These are phyloP conservation scores for Myxozyma geophila DNA, from an alignment of 805 yeast species.

Conservation along the genomic window DNA sequence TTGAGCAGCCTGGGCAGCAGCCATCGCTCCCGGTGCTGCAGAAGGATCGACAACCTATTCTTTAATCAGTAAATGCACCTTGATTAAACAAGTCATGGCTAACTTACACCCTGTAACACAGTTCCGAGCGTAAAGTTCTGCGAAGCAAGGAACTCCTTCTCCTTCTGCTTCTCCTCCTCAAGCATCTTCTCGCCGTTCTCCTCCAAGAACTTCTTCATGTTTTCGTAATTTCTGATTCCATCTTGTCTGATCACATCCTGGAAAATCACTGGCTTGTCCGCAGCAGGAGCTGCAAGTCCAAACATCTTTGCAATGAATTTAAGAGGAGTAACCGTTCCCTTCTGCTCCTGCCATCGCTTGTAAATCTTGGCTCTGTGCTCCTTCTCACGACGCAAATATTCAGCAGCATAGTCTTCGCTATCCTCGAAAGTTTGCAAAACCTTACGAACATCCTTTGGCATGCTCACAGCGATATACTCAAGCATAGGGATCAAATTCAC, in stretches of 20 bases:
- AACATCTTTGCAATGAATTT: slow-evolving; percentile 35
- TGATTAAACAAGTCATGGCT: not conserved
- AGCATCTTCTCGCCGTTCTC: slow-evolving; percentile 68
- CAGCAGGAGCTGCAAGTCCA: slow-evolving; percentile 48
- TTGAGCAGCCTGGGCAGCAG: slow-evolving; percentile 6
- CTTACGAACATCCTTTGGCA: slow-evolving; percentile 86
- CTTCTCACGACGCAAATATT: slow-evolving; percentile 77
- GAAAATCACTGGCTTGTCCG: slow-evolving; percentile 64
- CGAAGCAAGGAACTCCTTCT: slow-evolving; percentile 77
- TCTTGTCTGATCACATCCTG: slow-evolving; percentile 87
- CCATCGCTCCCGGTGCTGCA: slow-evolving; percentile 7
- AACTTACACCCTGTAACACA: slow-evolving; percentile 64
- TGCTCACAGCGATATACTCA: slow-evolving; percentile 91
- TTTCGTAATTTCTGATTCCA: slow-evolving; percentile 86
- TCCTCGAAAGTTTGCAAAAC: slow-evolving; percentile 73
- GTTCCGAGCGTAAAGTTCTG: slow-evolving; percentile 85
- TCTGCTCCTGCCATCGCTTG: slow-evolving; percentile 50
- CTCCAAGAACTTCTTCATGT: slow-evolving; percentile 77
- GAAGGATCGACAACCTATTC: slow-evolving; percentile 20
- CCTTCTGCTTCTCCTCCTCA: slow-evolving; percentile 55
- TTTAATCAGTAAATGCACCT: not conserved
- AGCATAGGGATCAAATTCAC: slow-evolving; percentile 85
- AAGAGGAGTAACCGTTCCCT: slow-evolving; percentile 23
- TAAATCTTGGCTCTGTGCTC: slow-evolving; percentile 67
- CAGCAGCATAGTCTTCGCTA: slow-evolving; percentile 70